phyloP scores from a whole-genome alignment of 805 yeast species.

The Metschnikowia vanudenii region DNA sequence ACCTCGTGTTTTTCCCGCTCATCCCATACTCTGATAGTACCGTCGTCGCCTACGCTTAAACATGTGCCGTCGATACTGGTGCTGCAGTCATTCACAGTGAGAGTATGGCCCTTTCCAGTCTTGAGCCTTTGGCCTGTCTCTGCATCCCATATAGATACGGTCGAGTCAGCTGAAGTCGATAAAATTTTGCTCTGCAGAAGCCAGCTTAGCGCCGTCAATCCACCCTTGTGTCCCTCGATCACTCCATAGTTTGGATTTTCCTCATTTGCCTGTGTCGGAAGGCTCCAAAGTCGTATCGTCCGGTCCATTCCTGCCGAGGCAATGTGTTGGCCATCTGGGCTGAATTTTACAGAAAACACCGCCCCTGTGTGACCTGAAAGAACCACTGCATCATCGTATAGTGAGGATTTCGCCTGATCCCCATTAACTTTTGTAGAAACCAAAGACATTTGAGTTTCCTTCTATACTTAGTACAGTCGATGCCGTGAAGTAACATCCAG shows the following conservation, averaged over 20 bases:
- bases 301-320: slow-evolving; percentile 67
- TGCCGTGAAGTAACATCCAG: neutral
- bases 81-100: slow-evolving; percentile 56
- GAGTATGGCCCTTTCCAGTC: slow-evolving; percentile 51
- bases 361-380: slow-evolving; percentile 55
- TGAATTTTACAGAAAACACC: slow-evolving; percentile 53
- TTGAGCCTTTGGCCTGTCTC: slow-evolving; percentile 53
- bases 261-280: slow-evolving; percentile 29
- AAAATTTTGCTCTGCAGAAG: slow-evolving; percentile 37
- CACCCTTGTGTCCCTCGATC: slow-evolving; percentile 58
- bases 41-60: slow-evolving; percentile 65
- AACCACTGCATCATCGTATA: slow-evolving; percentile 32
- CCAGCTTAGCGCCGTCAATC: slow-evolving; percentile 63
- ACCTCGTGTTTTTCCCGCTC: slow-evolving; percentile 49
- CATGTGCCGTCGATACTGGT: slow-evolving; percentile 30
- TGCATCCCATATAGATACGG: slow-evolving; percentile 62
- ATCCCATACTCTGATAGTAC: slow-evolving; percentile 63
- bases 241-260: slow-evolving; percentile 43
- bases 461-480: neutral
- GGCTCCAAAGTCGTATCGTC: slow-evolving; percentile 46
- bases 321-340: slow-evolving; percentile 46
- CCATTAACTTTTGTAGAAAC: slow-evolving; percentile 1
- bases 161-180: slow-evolving; percentile 60
- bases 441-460: slow-evolving; percentile 9
- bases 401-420: slow-evolving; percentile 2